Percentiles rank a stretch among this genome's conserved stretches.
Conservation (phyloP, 2,329 filamentous ascomycete species). For the Cordyceps tenuipes region DNA sequence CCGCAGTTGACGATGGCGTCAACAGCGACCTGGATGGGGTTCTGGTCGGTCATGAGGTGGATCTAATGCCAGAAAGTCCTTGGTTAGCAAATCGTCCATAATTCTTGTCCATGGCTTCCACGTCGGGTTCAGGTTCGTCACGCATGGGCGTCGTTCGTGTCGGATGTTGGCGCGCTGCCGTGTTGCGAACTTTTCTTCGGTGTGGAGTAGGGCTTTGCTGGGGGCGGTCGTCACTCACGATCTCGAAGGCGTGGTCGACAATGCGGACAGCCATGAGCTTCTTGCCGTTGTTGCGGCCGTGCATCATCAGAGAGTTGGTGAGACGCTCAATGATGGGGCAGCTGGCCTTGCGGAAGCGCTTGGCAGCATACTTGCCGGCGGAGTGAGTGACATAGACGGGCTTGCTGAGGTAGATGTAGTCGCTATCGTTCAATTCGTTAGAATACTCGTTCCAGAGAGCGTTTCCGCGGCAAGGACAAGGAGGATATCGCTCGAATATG, state of each 20-base stretch:
- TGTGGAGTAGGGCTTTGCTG: not conserved
- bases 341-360: slow-evolving; percentile 99
- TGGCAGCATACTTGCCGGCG: slow-evolving; percentile 95
- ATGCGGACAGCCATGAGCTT: slow-evolving; percentile 99
- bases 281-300: slow-evolving; percentile 99
- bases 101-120: not conserved
- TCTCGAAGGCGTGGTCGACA: slow-evolving; percentile 98
- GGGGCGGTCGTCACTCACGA: slow-evolving; percentile 57
- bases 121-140: not conserved
- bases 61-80: slow-evolving; percentile 49
- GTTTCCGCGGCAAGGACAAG: slow-evolving; percentile 5
- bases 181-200: not conserved
- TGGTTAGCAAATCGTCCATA: slow-evolving; percentile 19
- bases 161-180: not conserved
- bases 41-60: slow-evolving; percentile 99
- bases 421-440: slow-evolving; percentile 50
- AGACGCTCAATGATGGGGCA: slow-evolving; percentile 99
- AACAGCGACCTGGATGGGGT: slow-evolving; percentile 99
- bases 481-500: slow-evolving; percentile 8
- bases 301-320: slow-evolving; percentile 99
- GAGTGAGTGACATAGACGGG: slow-evolving; percentile 99
- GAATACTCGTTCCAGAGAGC: slow-evolving; percentile 17
- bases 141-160: not conserved
- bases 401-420: slow-evolving; percentile 99
- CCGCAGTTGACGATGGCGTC: slow-evolving; percentile 99